These are phyloP conservation scores for Adansonia madagascariensis DNA, from an alignment of 441 rosid genomes.

Conservation along the genomic window DNA sequence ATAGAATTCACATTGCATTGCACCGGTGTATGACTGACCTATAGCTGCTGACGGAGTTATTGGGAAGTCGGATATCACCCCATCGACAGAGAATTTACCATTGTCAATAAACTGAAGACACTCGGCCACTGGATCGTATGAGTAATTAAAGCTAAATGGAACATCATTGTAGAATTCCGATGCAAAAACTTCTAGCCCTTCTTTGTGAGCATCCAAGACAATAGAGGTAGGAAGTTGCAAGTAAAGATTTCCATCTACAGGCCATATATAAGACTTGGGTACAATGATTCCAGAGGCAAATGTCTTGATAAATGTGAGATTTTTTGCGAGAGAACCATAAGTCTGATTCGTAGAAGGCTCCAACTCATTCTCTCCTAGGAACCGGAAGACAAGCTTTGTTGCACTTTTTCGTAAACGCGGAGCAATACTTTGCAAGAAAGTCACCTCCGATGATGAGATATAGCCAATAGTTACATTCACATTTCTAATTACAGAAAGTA, in stretches of 20 bases:
- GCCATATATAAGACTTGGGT: constrained; percentile 83
- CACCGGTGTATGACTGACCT: constrained; percentile 46
- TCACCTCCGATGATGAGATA: constrained; percentile 85
- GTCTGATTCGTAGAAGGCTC: constrained; percentile 83
- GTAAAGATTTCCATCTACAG: constrained; percentile 47
- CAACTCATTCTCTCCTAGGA: constrained; percentile 40
- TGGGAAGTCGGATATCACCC: constrained; percentile 86
- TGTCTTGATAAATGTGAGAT: constrained; percentile 73
- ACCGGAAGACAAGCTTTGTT: constrained; percentile 70
- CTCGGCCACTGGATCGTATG: constrained; percentile 80
- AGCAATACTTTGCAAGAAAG: constrained; percentile 60
- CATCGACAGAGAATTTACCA: constrained; percentile 85
- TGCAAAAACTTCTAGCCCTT: constrained; percentile 77
- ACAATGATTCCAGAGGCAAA: constrained; percentile 91
- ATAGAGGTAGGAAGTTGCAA: constrained; percentile 56
- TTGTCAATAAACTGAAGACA: constrained; percentile 67
- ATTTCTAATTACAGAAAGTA: constrained; percentile 51
- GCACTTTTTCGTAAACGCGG: constrained; percentile 44
- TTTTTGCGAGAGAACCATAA: constrained; percentile 56
- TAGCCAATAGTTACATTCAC: constrained; percentile 47
- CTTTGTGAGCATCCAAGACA: constrained; percentile 87
- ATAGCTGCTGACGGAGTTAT: constrained; percentile 72
- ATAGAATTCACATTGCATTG: neutral
- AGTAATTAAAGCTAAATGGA: constrained; percentile 71
- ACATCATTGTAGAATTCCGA: constrained; percentile 75